A percentile compares a stretch with the other conserved stretches of the same genome.
These are phyloP conservation scores for Zygosaccharomyces siamensis DNA, from an alignment of 805 yeast genomes.

Conservation along the genomic window DNA sequence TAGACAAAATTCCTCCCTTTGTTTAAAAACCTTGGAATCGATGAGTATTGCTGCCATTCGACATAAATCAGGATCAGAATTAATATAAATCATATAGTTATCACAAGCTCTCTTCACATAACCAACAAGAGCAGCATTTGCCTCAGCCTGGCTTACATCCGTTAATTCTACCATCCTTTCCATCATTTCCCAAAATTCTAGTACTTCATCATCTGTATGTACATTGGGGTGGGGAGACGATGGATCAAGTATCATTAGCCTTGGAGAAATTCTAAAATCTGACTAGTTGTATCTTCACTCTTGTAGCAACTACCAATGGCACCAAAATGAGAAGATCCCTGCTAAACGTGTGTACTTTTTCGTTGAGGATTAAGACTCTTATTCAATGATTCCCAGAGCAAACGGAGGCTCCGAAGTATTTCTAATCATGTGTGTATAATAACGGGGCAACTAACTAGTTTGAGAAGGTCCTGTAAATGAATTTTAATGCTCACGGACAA, in stretches of 20 bases:
- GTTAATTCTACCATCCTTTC: slow-evolving; percentile 22
- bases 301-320: not conserved
- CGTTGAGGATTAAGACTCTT: not conserved
- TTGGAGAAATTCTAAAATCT: not conserved
- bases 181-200: slow-evolving; percentile 29
- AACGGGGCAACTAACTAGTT: not conserved
- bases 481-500: not conserved
- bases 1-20: slow-evolving; percentile 42
- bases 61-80: slow-evolving; percentile 34
- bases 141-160: slow-evolving; percentile 11
- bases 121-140: slow-evolving; percentile 28
- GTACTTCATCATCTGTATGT: slow-evolving; percentile 18
- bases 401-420: not conserved
- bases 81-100: slow-evolving; percentile 24
- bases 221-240: slow-evolving; percentile 12
- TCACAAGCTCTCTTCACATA: slow-evolving; percentile 29
- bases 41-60: slow-evolving; percentile 35
- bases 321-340: too few relatives aligned
- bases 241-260: slow-evolving; percentile 26
- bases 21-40: slow-evolving; percentile 36
- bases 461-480: not conserved
- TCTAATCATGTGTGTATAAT: not conserved
- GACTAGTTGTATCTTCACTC: not conserved
- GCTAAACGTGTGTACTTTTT: too few relatives aligned
- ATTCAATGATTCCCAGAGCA: not conserved